phyloP scores from a whole-genome alignment of 768 basidiomycete species.

The Phlebiopsis gigantea region DNA sequence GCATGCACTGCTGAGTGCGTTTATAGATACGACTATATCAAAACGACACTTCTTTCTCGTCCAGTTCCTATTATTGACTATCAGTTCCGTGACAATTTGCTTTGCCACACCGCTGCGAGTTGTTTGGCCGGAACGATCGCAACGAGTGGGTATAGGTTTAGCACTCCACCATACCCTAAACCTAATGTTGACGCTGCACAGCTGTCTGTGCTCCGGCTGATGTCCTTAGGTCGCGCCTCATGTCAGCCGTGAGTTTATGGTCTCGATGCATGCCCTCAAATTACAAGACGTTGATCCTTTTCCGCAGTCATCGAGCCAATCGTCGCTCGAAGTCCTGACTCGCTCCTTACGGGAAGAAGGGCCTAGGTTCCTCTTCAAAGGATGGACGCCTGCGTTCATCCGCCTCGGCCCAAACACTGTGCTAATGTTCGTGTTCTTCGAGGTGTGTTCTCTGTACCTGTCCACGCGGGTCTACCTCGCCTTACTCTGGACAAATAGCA shows the following conservation, averaged over 20 bases:
- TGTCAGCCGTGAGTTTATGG: constrained; percentile 55
- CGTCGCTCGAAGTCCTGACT: constrained; percentile 46
- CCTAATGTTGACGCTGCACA: constrained; percentile 22
- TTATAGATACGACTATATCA: constrained; percentile 73
- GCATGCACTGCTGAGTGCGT: neutral
- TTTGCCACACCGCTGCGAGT: constrained; percentile 65
- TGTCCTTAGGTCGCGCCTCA: constrained; percentile 70
- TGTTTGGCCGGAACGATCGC: constrained; percentile 69
- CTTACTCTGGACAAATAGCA: constrained; percentile 38
- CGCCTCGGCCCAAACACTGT: constrained; percentile 82
- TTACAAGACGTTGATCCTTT: constrained; percentile 13
- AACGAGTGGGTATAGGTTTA: constrained; percentile 49
- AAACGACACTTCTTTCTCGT: constrained; percentile 46
- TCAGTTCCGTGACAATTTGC: constrained; percentile 59
- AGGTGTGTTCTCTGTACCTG: constrained; percentile 38
- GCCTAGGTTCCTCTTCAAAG: constrained; percentile 74
- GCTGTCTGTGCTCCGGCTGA: constrained; percentile 78
- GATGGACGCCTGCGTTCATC: constrained; percentile 86
- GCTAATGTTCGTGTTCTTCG: constrained; percentile 80
- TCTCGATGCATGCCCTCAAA: neutral
- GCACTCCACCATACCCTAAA: neutral
- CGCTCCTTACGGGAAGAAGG: constrained; percentile 70
- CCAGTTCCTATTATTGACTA: constrained; percentile 52
- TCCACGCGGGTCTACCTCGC: neutral
- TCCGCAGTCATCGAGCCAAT: constrained; percentile 44